phyloP scores from a whole-genome alignment of 2,329 filamentous ascomycete genomes.

The Fusarium sp. region DNA sequence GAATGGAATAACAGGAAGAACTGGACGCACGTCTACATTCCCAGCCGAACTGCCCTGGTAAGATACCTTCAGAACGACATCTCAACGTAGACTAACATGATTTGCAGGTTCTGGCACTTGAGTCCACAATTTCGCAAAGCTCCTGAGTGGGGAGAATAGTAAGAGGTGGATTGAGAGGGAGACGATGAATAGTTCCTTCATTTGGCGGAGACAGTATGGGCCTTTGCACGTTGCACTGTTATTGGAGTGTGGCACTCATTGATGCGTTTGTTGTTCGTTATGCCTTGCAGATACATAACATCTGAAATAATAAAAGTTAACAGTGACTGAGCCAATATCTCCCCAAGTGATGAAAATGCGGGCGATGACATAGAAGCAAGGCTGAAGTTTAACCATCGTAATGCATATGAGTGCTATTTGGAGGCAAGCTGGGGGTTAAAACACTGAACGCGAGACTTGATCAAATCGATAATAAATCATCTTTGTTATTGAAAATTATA shows the following conservation, averaged over 20 bases:
- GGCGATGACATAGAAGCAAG: not conserved
- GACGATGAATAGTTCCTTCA: conserved; percentile 8
- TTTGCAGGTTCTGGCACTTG: conserved; percentile 67
- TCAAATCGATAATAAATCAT: too few species aligned
- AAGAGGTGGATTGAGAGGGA: not conserved
- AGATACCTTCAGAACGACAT: conserved; percentile 51
- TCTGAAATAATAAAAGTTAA: conserved; percentile 33
- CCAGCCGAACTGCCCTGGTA: conserved; percentile 86
- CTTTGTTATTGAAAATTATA: too few species aligned
- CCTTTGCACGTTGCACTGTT: conserved; percentile 10
- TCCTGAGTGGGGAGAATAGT: conserved; percentile 13
- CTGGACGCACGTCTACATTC: conserved; percentile 93
- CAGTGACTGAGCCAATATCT: not conserved
- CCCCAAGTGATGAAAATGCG: not conserved
- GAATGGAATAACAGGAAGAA: conserved; percentile 92
- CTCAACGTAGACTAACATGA: conserved; percentile 6
- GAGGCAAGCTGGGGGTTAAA: too few species aligned
- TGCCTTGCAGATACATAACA: conserved; percentile 15
- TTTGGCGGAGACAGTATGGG: conserved; percentile 2
- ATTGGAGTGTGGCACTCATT: conserved; percentile 6
- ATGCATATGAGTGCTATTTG: too few species aligned
- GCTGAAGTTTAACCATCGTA: not conserved
- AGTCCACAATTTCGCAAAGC: conserved; percentile 50
- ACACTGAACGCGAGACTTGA: too few species aligned
- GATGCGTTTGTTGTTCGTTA: conserved; percentile 13